A percentile compares a stretch with the other conserved stretches of the same genome.
These are phyloP conservation scores for Pseudogymnoascus sp. DNA, from an alignment of 2,329 filamentous ascomycete species.

Conservation along the genomic window DNA sequence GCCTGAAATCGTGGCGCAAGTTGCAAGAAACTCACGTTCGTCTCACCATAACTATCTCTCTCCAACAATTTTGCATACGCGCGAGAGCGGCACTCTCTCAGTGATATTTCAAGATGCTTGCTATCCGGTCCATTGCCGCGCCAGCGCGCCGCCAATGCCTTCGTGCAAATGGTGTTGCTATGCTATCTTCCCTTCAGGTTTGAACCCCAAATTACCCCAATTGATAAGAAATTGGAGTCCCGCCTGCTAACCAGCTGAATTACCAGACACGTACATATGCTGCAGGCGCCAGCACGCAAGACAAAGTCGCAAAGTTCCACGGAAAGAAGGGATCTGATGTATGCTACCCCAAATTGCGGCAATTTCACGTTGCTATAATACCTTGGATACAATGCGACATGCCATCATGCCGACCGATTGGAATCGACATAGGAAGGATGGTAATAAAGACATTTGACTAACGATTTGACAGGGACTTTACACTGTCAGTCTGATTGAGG, in stretches of 20 bases:
- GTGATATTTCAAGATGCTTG: conserved; percentile 61
- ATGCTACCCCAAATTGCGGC: conserved; percentile 39
- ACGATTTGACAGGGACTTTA: conserved; percentile 66
- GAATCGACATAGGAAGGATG: conserved; percentile 8
- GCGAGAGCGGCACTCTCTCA: conserved; percentile 15
- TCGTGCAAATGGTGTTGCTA: conserved; percentile 47
- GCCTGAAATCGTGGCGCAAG: conserved; percentile 5
- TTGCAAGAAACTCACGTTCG: conserved; percentile 2
- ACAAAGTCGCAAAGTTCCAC: conserved; percentile 85
- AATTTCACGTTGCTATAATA: conserved; percentile 14
- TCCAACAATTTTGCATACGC: conserved; percentile 1
- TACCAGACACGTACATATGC: conserved; percentile 53
- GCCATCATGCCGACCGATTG: conserved; percentile 10
- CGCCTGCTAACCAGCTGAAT: conserved; percentile 17
- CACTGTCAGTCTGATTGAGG: conserved; percentile 94
- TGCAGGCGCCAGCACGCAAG: conserved; percentile 42
- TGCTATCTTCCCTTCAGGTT: background rate
- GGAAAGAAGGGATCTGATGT: conserved; percentile 83
- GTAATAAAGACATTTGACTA: conserved; percentile 13
- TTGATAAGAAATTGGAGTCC: conserved; percentile 13
- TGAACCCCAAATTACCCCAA: conserved; percentile 3
- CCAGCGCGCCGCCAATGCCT: conserved; percentile 72
- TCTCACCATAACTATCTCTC: background rate
- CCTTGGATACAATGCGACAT: background rate
- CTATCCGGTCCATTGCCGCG: conserved; percentile 67